Conservation (phyloP, 2,329 filamentous ascomycete species). For the Cadophora sp. region DNA sequence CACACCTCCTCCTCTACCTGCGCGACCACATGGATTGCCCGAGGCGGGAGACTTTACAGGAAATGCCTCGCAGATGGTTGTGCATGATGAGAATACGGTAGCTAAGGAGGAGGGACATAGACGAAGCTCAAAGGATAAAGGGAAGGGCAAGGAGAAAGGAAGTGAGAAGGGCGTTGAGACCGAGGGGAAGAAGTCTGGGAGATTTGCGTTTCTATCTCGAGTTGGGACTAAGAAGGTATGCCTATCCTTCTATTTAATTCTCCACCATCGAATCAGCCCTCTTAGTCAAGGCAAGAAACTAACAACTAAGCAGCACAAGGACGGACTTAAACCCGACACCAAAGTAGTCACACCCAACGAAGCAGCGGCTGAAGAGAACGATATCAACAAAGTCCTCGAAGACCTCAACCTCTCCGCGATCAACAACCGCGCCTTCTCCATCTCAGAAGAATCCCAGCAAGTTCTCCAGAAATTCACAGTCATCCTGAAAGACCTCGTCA, state of each 20-base stretch:
- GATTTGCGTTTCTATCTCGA: slow-evolving; percentile 49
- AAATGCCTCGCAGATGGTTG: slow-evolving; percentile 47
- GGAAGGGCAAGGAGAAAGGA: slow-evolving; percentile 42
- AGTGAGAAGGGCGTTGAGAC: slow-evolving; percentile 44
- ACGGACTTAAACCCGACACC: slow-evolving; percentile 50
- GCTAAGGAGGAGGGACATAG: slow-evolving; percentile 28
- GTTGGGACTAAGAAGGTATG: slow-evolving; percentile 40
- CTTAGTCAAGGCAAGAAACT: slow-evolving; percentile 26
- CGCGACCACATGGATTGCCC: slow-evolving; percentile 35
- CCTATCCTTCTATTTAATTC: not conserved
- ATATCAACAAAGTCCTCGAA: slow-evolving; percentile 81
- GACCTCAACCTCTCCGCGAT: slow-evolving; percentile 82
- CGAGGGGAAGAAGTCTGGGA: slow-evolving; percentile 47
- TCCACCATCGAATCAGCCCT: not conserved
- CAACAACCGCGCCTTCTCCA: slow-evolving; percentile 84
- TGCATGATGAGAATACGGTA: slow-evolving; percentile 53
- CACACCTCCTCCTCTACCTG: slow-evolving; percentile 59
- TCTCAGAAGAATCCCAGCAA: slow-evolving; percentile 84
- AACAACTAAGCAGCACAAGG: slow-evolving; percentile 48
- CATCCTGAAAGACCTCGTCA: slow-evolving; percentile 89
- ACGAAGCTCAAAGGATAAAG: slow-evolving; percentile 39
- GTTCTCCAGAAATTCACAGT: slow-evolving; percentile 85
- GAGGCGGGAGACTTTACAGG: slow-evolving; percentile 38
- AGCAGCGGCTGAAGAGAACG: slow-evolving; percentile 63
- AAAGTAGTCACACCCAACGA: slow-evolving; percentile 47